Evolutionary conservation across 768 basidiomycete genomes (phyloP), one percentile per base, ranked within the genome.

Genomic region (Russula foetens): DNA sequence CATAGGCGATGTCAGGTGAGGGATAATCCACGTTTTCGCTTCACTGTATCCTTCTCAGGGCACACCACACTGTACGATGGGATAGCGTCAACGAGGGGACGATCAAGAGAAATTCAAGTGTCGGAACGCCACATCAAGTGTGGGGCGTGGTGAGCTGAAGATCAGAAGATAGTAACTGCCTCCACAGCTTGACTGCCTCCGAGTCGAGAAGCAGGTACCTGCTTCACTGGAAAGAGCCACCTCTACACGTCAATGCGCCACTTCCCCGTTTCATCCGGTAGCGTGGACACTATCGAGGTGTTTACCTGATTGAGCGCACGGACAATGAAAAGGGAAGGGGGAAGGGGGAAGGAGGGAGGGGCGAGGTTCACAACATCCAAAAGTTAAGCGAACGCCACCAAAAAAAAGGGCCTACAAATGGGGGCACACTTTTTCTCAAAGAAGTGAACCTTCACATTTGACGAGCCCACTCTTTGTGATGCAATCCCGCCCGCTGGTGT

Each of bases 141-240:
- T 90, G 91, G 9, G 91, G 71, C 2, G 79, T 71, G 26, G 89
- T 84, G n/a, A 91, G 75, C 45, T 82, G 79, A 89, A 84, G n/a
- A 91, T 75, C 47, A 82, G 79, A 0, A 80, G 80, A 69, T 91
- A 90, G 70, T 90, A 90, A 0, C 89, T 35, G 9, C 35, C 35
- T 33, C 14, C 2, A 11, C 35, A 19, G 8, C 12, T 21, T n/a
- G 39, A 46, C 14, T 4, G 14, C 19, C n/a, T n/a, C n/a, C n/a
- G n/a, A n/a, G 11, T 41, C 12, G 24, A 56, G 26, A 11, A 9
- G 11, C 2, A n/a, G n/a, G n/a, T n/a, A 65, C 80, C 53, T 56
- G 84, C 87, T 86, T 74, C 84, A 84, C 77, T 91, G 88, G 68
- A 91, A 90, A 1, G 84, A 84, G 43, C 89, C n/a, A 74, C 89